Evolutionary conservation across 2,329 filamentous ascomycete species (phyloP).

Genomic region (Gnomoniopsis sp.): DNA sequence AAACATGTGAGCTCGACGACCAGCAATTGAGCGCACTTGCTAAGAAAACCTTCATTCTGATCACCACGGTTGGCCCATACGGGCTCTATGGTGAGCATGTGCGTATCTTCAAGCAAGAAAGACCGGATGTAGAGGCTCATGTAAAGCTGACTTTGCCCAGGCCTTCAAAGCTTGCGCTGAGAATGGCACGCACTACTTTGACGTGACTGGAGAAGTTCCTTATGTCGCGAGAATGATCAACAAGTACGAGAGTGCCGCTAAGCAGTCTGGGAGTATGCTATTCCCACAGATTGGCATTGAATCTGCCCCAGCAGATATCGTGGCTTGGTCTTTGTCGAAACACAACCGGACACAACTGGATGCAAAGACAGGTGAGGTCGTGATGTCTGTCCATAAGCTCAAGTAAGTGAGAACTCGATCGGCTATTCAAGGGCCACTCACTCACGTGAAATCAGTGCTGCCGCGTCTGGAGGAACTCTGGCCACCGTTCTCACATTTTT

Average conservation of each 20-base stretch:
- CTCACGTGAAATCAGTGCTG: conserved; percentile 32
- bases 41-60: conserved; percentile 53
- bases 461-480: conserved; percentile 64
- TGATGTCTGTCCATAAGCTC: conserved; percentile 44
- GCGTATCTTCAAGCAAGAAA: not conserved
- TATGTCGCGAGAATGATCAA: conserved; percentile 59
- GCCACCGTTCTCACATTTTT: conserved; percentile 61
- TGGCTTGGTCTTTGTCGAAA: conserved; percentile 51
- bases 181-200: conserved; percentile 61
- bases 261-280: conserved; percentile 53
- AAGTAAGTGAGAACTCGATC: conserved; percentile 27
- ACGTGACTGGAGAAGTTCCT: conserved; percentile 58
- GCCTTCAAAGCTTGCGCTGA: conserved; percentile 61
- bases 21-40: conserved; percentile 45
- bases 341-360: conserved; percentile 47
- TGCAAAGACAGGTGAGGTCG: conserved; percentile 49
- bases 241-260: conserved; percentile 53
- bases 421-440: not conserved
- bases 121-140: not conserved
- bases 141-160: conserved; percentile 3
- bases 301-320: conserved; percentile 58
- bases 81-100: conserved; percentile 49
- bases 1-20: conserved; percentile 47
- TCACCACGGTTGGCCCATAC: conserved; percentile 60
- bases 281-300: conserved; percentile 62